Conservation (phyloP, 1,284 basidiomycete species). For the Trametes versicolor region DNA sequence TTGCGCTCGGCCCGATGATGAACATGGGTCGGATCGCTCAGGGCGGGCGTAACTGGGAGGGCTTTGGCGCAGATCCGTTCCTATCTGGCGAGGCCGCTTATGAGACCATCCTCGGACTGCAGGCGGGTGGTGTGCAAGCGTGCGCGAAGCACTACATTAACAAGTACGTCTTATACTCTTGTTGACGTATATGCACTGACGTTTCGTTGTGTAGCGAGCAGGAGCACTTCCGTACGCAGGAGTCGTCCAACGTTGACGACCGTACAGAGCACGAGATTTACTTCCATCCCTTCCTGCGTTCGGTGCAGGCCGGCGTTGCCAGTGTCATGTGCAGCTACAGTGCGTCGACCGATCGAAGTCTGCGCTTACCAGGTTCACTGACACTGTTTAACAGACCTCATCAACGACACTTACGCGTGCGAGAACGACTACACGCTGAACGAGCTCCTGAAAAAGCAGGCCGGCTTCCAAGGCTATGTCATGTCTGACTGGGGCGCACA, state of each 20-base stretch:
- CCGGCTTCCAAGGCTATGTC: conserved; percentile 82
- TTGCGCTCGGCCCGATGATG: conserved; percentile 74
- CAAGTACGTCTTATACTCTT: conserved; percentile 60
- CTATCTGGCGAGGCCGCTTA: conserved; percentile 77
- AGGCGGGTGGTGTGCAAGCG: conserved; percentile 76
- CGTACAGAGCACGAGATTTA: conserved; percentile 82
- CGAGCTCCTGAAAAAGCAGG: conserved; percentile 81
- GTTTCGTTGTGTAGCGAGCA: conserved; percentile 60
- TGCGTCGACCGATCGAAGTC: conserved; percentile 35
- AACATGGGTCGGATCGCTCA: conserved; percentile 74
- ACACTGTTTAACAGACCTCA: conserved; percentile 50
- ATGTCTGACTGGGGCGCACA: conserved; percentile 78
- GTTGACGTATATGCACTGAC: not conserved
- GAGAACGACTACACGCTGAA: conserved; percentile 82
- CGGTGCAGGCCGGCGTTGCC: conserved; percentile 80
- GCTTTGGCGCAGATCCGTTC: conserved; percentile 83
- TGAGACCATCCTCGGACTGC: conserved; percentile 80
- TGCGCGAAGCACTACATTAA: conserved; percentile 83
- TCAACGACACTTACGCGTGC: conserved; percentile 85
- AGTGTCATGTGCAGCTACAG: conserved; percentile 84
- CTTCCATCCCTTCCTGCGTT: conserved; percentile 76
- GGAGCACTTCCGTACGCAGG: conserved; percentile 64
- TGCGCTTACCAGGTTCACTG: not conserved
- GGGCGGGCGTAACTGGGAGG: conserved; percentile 88
- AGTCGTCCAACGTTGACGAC: conserved; percentile 79